Percentiles rank a stretch among this genome's conserved stretches.
These are phyloP conservation scores for Hemisphaericaspora xylanilytica DNA, from an alignment of 1,139 yeast species.

Conservation along the genomic window DNA sequence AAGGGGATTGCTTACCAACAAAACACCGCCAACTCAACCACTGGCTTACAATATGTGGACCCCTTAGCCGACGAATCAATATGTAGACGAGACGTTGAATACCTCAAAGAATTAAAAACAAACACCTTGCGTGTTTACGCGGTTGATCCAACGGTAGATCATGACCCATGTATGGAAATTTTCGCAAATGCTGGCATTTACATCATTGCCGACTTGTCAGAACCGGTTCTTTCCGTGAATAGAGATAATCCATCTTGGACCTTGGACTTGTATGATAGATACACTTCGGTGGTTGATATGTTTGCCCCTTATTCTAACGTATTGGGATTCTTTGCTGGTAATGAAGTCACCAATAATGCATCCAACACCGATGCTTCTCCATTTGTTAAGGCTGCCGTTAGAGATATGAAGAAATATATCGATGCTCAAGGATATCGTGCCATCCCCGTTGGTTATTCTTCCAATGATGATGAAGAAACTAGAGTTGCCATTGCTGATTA, in stretches of 20 bases:
- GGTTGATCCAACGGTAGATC: conserved; percentile 73
- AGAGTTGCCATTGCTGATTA: conserved; percentile 79
- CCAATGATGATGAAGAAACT: conserved; percentile 75
- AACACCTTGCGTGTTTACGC: conserved; percentile 86
- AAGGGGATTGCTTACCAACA: conserved; percentile 78
- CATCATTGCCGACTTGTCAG: conserved; percentile 81
- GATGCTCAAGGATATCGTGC: conserved; percentile 58
- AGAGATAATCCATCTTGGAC: conserved; percentile 77
- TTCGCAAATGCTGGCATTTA: conserved; percentile 88
- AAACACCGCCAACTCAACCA: conserved; percentile 56
- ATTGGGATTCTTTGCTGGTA: conserved; percentile 90
- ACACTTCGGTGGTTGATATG: conserved; percentile 78
- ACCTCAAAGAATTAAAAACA: conserved; percentile 72
- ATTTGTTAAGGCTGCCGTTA: conserved; percentile 84
- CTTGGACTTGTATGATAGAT: conserved; percentile 63
- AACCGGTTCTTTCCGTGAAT: conserved; percentile 73
- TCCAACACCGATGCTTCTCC: conserved; percentile 66
- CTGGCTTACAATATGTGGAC: conserved; percentile 51
- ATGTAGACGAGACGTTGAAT: conserved; percentile 78
- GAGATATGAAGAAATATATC: conserved; percentile 87
- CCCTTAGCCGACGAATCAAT: conserved; percentile 69
- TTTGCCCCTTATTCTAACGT: conserved; percentile 80
- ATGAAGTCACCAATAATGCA: conserved; percentile 66
- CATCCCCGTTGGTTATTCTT: conserved; percentile 91
- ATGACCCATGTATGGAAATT: conserved; percentile 84